These are phyloP conservation scores for Allodekkera sacchari DNA, from an alignment of 805 yeast genomes.

Conservation along the genomic window DNA sequence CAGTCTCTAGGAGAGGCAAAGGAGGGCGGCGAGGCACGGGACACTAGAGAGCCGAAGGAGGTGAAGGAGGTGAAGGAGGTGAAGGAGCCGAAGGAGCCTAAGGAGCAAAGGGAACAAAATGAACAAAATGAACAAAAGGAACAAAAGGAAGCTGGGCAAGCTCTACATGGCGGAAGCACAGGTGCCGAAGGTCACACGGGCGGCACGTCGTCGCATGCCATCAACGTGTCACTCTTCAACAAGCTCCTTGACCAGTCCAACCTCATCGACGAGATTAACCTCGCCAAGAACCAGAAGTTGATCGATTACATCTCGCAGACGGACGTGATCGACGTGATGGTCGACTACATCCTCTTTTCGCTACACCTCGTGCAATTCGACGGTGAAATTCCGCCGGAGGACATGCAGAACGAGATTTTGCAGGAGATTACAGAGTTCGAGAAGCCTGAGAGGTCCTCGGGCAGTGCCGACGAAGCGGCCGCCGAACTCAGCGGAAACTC, in stretches of 20 bases:
- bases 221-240: constrained; percentile 23
- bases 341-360: constrained; percentile 23
- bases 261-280: constrained; percentile 26
- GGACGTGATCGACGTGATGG: constrained; percentile 22
- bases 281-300: constrained; percentile 26
- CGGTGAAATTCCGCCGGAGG: constrained; percentile 4
- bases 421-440: constrained; percentile 5
- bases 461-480: constrained; percentile 1
- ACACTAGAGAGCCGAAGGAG: too few relatives aligned
- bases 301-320: constrained; percentile 23
- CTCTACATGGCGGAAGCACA: background rate
- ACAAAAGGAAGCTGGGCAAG: background rate
- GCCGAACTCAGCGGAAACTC: background rate
- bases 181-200: background rate
- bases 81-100: too few relatives aligned
- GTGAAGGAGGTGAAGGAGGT: too few relatives aligned
- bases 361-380: constrained; percentile 12
- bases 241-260: constrained; percentile 28
- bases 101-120: too few relatives aligned
- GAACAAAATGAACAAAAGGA: background rate
- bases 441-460: constrained; percentile 2
- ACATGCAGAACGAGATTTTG: constrained; percentile 10
- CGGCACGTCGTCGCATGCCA: constrained; percentile 1
- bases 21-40: too few relatives aligned
- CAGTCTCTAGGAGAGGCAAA: constrained; percentile 11